phyloP scores from a whole-genome alignment of 495 filamentous ascomycete species.

The Lasiosphaeris hirsuta region DNA sequence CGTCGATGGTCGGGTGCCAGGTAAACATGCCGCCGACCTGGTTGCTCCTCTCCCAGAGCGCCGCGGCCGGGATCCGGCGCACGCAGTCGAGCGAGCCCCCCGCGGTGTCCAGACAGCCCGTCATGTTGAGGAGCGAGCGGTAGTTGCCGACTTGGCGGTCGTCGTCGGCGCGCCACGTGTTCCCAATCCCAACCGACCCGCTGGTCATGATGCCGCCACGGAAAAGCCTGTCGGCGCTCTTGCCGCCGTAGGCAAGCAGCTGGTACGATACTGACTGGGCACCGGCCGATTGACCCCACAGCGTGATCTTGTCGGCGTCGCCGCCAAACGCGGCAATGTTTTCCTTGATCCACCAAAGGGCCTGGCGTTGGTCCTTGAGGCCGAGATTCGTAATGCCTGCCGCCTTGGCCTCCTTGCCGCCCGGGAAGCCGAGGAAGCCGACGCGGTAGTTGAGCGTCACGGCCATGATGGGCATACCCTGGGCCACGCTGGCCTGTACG shows the following conservation, averaged over 20 bases:
- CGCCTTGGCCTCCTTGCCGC: background rate
- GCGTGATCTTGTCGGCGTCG: conserved; percentile 35
- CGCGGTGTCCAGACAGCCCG: background rate
- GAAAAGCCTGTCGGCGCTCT: background rate
- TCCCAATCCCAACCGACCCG: background rate
- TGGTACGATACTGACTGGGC: conserved; percentile 52
- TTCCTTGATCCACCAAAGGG: conserved; percentile 48
- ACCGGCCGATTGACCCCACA: conserved; percentile 49
- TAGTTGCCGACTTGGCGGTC: background rate
- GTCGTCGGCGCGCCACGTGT: background rate
- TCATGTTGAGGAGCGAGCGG: background rate
- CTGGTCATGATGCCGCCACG: background rate
- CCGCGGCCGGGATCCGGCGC: background rate
- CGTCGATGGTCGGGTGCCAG: conserved; percentile 4
- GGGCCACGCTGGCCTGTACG: conserved; percentile 20
- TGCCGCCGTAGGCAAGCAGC: conserved; percentile 41
- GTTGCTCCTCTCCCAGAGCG: background rate
- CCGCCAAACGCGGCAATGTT: conserved; percentile 56
- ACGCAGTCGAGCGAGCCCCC: background rate
- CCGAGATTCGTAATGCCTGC: conserved; percentile 36
- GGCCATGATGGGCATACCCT: conserved; percentile 43
- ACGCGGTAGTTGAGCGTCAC: conserved; percentile 29
- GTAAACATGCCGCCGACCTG: background rate
- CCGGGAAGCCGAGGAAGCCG: conserved; percentile 6
- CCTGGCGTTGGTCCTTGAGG: conserved; percentile 42